Conservation (phyloP, 176 grass and related monocot species). For the Pharus latifolius region DNA sequence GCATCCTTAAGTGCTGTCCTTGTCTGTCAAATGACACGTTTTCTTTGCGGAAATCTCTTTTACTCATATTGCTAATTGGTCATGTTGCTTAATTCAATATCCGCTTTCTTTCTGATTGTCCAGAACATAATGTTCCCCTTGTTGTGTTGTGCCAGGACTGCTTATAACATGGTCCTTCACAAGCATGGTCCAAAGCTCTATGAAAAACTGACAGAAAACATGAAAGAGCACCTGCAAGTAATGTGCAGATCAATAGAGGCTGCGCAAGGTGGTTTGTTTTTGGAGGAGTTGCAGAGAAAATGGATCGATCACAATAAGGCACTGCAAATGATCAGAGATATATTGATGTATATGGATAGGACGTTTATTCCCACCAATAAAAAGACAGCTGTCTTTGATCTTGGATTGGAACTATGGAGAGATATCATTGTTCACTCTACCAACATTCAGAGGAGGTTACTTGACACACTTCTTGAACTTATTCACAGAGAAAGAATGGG, state of each 20-base stretch:
- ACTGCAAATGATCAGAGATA: constrained; percentile 77
- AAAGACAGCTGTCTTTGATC: constrained; percentile 67
- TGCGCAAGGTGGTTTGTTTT: constrained; percentile 52
- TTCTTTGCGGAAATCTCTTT: background rate
- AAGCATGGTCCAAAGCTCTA: constrained; percentile 66
- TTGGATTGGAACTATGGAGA: constrained; percentile 68
- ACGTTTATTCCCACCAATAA: constrained; percentile 44
- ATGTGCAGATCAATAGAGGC: constrained; percentile 47
- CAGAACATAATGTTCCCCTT: constrained; percentile 4
- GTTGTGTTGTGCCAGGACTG: constrained; percentile 40
- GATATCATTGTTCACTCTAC: constrained; percentile 45
- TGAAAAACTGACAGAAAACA: constrained; percentile 37
- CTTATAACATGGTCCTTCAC: constrained; percentile 73
- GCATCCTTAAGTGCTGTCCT: background rate
- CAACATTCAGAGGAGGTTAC: constrained; percentile 47
- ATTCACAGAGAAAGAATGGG: constrained; percentile 60
- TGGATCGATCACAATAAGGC: constrained; percentile 72
- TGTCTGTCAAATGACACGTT: background rate
- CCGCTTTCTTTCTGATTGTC: background rate
- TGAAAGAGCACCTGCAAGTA: constrained; percentile 63
- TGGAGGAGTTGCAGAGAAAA: constrained; percentile 65
- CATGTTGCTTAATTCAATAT: background rate
- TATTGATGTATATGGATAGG: constrained; percentile 86
- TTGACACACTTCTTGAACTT: constrained; percentile 52
- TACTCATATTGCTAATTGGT: background rate